Evolutionary conservation across 805 yeast species (phyloP).

Genomic region (Pichia paraexigua): DNA sequence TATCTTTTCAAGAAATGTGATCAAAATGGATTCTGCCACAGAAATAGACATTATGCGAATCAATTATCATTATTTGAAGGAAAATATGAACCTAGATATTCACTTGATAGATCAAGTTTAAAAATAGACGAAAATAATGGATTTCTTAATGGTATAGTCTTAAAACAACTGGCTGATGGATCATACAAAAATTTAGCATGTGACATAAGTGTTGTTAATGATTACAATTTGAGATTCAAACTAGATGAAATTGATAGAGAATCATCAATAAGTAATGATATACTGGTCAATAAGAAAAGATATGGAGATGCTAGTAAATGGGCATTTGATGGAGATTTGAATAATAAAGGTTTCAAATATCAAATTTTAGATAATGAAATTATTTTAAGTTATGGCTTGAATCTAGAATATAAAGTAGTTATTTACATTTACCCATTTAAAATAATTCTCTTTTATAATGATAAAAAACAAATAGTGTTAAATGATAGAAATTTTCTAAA

Average conservation of each 20-base stretch:
- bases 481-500: conserved; percentile 70
- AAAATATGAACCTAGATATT: conserved; percentile 32
- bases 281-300: conserved; percentile 34
- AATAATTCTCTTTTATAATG: conserved; percentile 39
- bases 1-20: conserved; percentile 69
- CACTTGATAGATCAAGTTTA: conserved; percentile 32
- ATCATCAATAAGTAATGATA: background rate
- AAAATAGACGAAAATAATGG: conserved; percentile 23
- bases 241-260: conserved; percentile 53
- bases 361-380: conserved; percentile 16
- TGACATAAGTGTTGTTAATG: conserved; percentile 45
- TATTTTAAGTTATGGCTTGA: conserved; percentile 30
- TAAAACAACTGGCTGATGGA: conserved; percentile 37
- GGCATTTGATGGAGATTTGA: conserved; percentile 36
- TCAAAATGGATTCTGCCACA: conserved; percentile 72
- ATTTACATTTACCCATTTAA: conserved; percentile 43
- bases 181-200: conserved; percentile 44
- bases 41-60: conserved; percentile 64
- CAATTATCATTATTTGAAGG: conserved; percentile 24
- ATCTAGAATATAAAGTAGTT: conserved; percentile 32
- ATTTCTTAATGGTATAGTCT: conserved; percentile 36
- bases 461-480: conserved; percentile 41
- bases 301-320: conserved; percentile 53
- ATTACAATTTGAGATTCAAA: conserved; percentile 51
- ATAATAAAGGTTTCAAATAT: conserved; percentile 19